Evolutionary conservation across 2,329 filamentous ascomycete genomes (phyloP).

Genomic region (Hirsutella rhossiliensis): DNA sequence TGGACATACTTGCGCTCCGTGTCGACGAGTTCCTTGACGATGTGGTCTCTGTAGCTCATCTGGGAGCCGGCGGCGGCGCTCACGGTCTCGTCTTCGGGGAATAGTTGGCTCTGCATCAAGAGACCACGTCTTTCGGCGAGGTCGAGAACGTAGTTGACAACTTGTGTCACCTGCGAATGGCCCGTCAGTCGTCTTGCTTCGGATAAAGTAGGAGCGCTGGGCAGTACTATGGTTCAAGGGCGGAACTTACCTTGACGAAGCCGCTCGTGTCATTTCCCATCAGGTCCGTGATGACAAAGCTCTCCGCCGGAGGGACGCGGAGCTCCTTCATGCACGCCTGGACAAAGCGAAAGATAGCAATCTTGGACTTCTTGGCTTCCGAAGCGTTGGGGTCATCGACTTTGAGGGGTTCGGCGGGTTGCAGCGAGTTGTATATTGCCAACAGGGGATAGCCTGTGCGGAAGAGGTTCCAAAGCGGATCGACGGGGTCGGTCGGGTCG

Average conservation of each 20-base stretch:
- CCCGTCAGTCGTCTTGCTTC: neutral
- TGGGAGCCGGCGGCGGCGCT: slow-evolving; percentile 43
- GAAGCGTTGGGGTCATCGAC: slow-evolving; percentile 49
- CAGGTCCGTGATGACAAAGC: slow-evolving; percentile 84
- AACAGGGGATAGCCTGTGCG: slow-evolving; percentile 75
- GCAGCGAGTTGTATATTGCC: slow-evolving; percentile 76
- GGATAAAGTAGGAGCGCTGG: neutral
- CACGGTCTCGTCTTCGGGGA: slow-evolving; percentile 40
- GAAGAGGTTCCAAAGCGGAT: slow-evolving; percentile 80
- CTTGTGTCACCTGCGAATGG: slow-evolving; percentile 54
- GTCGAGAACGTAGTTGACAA: slow-evolving; percentile 87
- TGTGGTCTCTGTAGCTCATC: slow-evolving; percentile 69
- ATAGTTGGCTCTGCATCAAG: slow-evolving; percentile 49
- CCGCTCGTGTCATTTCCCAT: slow-evolving; percentile 92
- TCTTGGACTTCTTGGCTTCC: slow-evolving; percentile 70
- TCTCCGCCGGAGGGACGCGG: slow-evolving; percentile 65
- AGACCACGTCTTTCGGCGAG: slow-evolving; percentile 68
- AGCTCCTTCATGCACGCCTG: slow-evolving; percentile 79
- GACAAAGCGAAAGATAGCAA: slow-evolving; percentile 84
- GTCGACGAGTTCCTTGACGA: slow-evolving; percentile 82
- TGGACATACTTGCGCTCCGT: slow-evolving; percentile 97
- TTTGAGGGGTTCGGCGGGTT: slow-evolving; percentile 55
- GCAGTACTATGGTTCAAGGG: neutral
- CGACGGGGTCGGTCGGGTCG: slow-evolving; percentile 64
- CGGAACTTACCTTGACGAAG: slow-evolving; percentile 68